A percentile compares a stretch with the other conserved stretches of the same genome.
Conservation (phyloP, 148 eudicot genomes). For the Amaranthus palmeri region DNA sequence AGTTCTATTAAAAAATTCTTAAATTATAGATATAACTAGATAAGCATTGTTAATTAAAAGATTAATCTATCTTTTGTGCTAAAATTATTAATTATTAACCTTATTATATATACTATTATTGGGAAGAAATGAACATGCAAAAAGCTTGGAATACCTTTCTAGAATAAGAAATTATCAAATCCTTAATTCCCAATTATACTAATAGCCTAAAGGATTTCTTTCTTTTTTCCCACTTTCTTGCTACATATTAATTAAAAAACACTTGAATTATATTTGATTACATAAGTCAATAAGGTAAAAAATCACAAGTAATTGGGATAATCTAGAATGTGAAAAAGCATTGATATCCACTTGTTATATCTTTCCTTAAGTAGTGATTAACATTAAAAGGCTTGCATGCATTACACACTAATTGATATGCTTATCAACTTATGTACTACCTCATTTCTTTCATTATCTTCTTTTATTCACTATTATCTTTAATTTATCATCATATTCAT, state of each 20-base stretch:
- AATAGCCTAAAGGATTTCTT: neutral
- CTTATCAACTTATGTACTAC: no score
- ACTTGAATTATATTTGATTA: neutral
- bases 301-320: neutral
- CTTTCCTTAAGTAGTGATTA: neutral
- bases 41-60: no score
- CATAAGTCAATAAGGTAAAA: neutral
- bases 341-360: neutral
- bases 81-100: neutral
- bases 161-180: neutral
- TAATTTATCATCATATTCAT: no score
- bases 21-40: no score
- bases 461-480: no score
- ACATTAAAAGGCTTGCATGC: neutral
- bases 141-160: neutral
- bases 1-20: no score
- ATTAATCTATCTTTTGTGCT: no score
- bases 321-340: conserved; percentile 6
- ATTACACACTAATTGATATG: neutral
- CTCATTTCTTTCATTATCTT: no score
- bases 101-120: neutral
- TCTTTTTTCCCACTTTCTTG: neutral
- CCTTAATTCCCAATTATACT: neutral
- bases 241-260: neutral
- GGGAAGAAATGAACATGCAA: neutral